These are phyloP conservation scores for Knoxdaviesia proteae DNA, from an alignment of 2,329 filamentous ascomycete species.

Conservation along the genomic window DNA sequence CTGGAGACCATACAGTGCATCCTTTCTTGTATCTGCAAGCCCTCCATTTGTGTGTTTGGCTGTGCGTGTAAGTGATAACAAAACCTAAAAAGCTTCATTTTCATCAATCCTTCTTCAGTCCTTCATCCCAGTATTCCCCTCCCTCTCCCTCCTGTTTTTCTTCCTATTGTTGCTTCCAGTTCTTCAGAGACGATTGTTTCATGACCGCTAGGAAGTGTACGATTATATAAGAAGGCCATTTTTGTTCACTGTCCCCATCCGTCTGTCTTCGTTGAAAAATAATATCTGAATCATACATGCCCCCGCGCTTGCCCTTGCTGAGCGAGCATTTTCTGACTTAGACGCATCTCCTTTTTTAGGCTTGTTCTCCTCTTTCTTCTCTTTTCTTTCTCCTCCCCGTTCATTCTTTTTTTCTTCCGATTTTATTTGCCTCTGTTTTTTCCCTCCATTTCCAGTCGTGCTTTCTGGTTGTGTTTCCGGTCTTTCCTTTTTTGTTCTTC, in stretches of 20 bases:
- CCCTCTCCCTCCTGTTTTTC: background rate
- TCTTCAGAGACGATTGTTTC: too few species aligned
- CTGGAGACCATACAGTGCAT: too few species aligned
- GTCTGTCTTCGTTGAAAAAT: background rate
- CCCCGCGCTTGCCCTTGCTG: too few species aligned
- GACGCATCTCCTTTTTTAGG: background rate
- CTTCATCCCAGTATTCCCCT: background rate
- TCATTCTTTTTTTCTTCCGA: background rate
- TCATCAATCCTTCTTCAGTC: background rate
- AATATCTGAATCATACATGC: too few species aligned
- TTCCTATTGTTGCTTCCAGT: background rate
- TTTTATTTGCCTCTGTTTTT: background rate
- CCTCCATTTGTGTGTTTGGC: too few species aligned
- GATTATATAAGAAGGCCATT: too few species aligned
- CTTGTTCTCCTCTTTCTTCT: background rate
- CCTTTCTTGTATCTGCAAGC: too few species aligned
- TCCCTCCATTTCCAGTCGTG: background rate
- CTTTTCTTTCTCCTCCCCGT: background rate
- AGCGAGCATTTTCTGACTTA: too few species aligned
- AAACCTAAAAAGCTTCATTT: background rate
- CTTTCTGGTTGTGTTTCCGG: background rate
- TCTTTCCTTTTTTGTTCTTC: background rate
- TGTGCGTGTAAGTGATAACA: background rate
- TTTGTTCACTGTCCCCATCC: too few species aligned
- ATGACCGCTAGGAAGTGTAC: too few species aligned